Base-by-base conservation (phyloP, 1,284 basidiomycete species). In the Cryptococcus wingfieldii region DNA sequence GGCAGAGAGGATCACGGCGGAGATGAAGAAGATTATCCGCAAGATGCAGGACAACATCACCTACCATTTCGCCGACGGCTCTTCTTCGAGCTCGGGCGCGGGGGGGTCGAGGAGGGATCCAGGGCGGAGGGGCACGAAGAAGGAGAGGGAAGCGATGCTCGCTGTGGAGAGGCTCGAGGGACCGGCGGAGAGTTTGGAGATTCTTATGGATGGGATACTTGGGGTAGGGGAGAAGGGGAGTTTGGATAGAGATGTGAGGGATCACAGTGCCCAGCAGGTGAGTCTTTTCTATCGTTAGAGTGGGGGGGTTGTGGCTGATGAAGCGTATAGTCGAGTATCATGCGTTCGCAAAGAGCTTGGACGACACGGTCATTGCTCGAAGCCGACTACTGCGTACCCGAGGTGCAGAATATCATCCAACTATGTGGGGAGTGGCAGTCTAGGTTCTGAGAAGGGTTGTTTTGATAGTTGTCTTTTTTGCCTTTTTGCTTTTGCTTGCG, bases 301-400 rank as follows among this genome's bases (percentile, higher is more conserved):
- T 23, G 23, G 23, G 23, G 14, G 9, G 42, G n/a, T 16, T 0
- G 13, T n/a, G 7, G 34, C 34, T 57, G 38, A 53, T 38, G 19
- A 27, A 12, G 3, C 16, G 27, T 34, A 34, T 41, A 94, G 87
- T 90, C 91, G 19, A 91, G 94, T 84, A 90, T 96, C 57, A 79
- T 96, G 16, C 82, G 92, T 37, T 87, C 92, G 67, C 93, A 97
- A 76, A 90, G 90, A 76, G 87, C 86, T 69, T 96, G 92, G 92
- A 93, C 85, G 59, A 84, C 85, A 23, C 81, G 90, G 53, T 90
- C 88, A 63, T 84, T 88, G 16, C 92, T 88, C 25, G 92, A 96
- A 72, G 82, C 87, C 47, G 75, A 90, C 58, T 94, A 94, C 78
- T 94, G 89, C 85, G 89, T 88, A 12, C 60, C 61, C 10, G 70